Evolutionary conservation across 257 asterid species (phyloP).

Genomic region (Verbascum thapsus): DNA sequence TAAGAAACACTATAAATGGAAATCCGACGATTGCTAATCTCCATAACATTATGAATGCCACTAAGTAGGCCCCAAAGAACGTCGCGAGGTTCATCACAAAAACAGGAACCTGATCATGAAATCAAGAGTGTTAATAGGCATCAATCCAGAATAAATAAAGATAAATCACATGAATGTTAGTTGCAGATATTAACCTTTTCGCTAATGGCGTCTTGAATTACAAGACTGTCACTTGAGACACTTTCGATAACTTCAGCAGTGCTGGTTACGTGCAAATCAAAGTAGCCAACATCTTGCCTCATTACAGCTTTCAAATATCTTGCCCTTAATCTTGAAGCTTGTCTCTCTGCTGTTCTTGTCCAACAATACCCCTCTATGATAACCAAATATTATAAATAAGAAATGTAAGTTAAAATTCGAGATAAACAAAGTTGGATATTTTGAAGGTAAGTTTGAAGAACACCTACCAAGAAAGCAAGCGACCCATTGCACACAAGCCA

Average conservation of each 20-base stretch:
- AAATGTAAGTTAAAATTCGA: neutral
- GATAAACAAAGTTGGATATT: neutral
- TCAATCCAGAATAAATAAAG: too few relatives aligned
- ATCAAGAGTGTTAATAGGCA: neutral
- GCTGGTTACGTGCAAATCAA: conserved; percentile 58
- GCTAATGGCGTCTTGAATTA: conserved; percentile 60
- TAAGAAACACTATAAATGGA: conserved; percentile 49
- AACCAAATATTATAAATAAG: neutral
- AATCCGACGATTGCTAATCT: conserved; percentile 54
- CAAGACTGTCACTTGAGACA: conserved; percentile 55
- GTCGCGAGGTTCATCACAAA: conserved; percentile 57
- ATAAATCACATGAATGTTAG: too few relatives aligned
- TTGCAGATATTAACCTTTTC: conserved; percentile 46
- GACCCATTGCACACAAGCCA: conserved; percentile 52
- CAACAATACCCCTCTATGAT: conserved; percentile 62
- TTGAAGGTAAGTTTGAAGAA: neutral
- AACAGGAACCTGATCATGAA: conserved; percentile 43
- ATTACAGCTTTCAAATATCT: conserved; percentile 58
- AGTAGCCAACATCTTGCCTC: conserved; percentile 69
- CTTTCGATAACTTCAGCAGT: conserved; percentile 59
- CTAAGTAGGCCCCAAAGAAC: conserved; percentile 48
- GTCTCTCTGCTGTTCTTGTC: conserved; percentile 73
- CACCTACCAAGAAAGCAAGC: conserved; percentile 57
- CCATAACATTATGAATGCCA: conserved; percentile 55
- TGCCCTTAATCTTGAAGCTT: conserved; percentile 50